Percentiles rank a stretch among this genome's conserved stretches.
Evolutionary conservation across 2,329 filamentous ascomycete genomes (phyloP).

Genomic region (Alternaria metachromatica): DNA sequence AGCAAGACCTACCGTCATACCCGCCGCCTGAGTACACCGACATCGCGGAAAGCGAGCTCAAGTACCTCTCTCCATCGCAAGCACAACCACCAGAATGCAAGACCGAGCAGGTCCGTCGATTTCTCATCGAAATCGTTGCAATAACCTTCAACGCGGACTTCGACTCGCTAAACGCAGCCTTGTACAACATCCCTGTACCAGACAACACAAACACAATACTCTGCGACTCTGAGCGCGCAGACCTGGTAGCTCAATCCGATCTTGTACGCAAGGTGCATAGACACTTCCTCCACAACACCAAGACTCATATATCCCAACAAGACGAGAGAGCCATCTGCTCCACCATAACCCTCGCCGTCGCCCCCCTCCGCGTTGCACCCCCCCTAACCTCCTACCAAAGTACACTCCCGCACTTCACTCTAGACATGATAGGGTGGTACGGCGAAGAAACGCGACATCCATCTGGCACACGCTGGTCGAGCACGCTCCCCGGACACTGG

Average conservation of each 20-base stretch:
- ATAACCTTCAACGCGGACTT: background rate
- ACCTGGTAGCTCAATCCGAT: background rate
- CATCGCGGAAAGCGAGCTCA: background rate
- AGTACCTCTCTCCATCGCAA: background rate
- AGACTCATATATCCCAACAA: background rate
- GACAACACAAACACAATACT: background rate
- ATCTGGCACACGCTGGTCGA: background rate
- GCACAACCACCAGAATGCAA: background rate
- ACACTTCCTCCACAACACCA: background rate
- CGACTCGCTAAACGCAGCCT: background rate
- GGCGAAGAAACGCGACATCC: background rate
- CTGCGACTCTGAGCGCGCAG: background rate
- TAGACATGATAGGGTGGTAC: constrained; percentile 4
- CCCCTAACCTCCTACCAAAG: too few species aligned
- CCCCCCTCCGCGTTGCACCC: background rate
- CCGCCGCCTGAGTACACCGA: background rate
- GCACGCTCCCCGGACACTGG: background rate
- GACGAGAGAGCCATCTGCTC: background rate
- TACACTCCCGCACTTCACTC: background rate
- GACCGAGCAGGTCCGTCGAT: background rate
- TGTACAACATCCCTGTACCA: background rate
- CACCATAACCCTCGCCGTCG: background rate
- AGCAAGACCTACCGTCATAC: background rate
- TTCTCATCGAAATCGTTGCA: background rate
- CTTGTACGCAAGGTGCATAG: background rate